A percentile compares a stretch with the other conserved stretches of the same genome.
Conservation (phyloP, 495 filamentous ascomycete genomes). For the Staphylotrichum tortipilum region DNA sequence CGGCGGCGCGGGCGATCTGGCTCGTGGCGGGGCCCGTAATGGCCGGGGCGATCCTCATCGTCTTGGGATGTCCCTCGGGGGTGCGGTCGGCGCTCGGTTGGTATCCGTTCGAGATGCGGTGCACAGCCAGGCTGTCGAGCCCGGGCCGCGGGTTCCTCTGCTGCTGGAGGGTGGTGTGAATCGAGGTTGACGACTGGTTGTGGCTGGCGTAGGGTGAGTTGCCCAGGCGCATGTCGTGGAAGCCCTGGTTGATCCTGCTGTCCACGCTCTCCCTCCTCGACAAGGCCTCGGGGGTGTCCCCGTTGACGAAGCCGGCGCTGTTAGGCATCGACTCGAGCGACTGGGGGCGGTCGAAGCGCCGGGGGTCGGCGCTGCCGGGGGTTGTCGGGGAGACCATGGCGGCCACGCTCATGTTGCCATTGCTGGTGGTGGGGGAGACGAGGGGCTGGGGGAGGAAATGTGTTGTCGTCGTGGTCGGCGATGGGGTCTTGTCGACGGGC, state of each 20-base stretch:
- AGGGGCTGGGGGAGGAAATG: conserved; percentile 37
- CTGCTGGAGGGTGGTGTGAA: conserved; percentile 45
- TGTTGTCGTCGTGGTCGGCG: conserved; percentile 35
- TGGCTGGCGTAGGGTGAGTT: conserved; percentile 62
- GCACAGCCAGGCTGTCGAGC: conserved; percentile 35
- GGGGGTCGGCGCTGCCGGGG: conserved; percentile 27
- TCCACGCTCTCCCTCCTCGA: conserved; percentile 74
- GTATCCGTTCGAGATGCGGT: conserved; percentile 56
- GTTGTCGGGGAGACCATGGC: conserved; percentile 49
- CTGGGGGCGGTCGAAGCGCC: conserved; percentile 37
- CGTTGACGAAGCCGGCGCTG: conserved; percentile 21
- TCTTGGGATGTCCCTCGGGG: conserved; percentile 43
- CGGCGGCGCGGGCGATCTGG: conserved; percentile 68
- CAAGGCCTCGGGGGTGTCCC: conserved; percentile 23
- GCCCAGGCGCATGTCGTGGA: conserved; percentile 60
- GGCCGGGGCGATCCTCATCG: conserved; percentile 55
- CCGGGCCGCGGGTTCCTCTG: conserved; percentile 43
- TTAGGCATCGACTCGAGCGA: conserved; percentile 36
- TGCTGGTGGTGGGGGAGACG: conserved; percentile 36
- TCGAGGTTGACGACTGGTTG: conserved; percentile 69
- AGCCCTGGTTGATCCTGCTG: conserved; percentile 62
- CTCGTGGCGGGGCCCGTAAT: conserved; percentile 71
- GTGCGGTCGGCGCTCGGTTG: conserved; percentile 48
- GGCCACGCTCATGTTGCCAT: conserved; percentile 44
- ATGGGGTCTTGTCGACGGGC: conserved; percentile 45